These are phyloP conservation scores for Aleurites moluccanus DNA, from an alignment of 441 rosid genomes.

Conservation along the genomic window DNA sequence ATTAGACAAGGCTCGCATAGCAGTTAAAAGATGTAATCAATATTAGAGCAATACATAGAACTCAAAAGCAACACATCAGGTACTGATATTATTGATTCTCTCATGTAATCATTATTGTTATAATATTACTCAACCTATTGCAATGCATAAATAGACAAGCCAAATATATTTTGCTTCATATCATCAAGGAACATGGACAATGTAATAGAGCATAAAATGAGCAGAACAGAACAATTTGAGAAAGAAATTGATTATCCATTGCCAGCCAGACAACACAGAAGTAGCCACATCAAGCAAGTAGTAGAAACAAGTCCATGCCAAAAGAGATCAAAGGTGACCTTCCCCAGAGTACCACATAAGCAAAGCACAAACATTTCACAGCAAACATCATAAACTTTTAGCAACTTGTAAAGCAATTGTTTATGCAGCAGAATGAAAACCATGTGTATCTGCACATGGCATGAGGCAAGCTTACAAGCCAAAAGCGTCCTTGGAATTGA, in stretches of 20 bases:
- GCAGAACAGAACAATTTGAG: not conserved
- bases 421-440: not conserved
- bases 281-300: not conserved
- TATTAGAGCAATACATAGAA: no score
- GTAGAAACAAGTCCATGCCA: not conserved
- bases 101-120: not conserved
- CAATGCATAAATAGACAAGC: not conserved
- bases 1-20: not conserved
- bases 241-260: not conserved
- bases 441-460: constrained; percentile 9
- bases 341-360: not conserved
- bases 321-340: not conserved
- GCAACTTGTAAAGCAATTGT: not conserved
- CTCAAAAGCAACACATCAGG: not conserved
- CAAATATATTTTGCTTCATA: not conserved
- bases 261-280: not conserved
- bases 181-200: not conserved
- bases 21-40: not conserved
- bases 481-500: constrained; percentile 23
- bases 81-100: not conserved
- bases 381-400: not conserved
- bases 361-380: not conserved
- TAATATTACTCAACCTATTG: not conserved
- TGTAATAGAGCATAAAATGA: not conserved
- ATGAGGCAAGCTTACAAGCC: constrained; percentile 20